Percentiles rank a stretch among this genome's conserved stretches.
phyloP scores from a whole-genome alignment of 1,284 basidiomycete genomes.

The Papiliotrema flavescens region DNA sequence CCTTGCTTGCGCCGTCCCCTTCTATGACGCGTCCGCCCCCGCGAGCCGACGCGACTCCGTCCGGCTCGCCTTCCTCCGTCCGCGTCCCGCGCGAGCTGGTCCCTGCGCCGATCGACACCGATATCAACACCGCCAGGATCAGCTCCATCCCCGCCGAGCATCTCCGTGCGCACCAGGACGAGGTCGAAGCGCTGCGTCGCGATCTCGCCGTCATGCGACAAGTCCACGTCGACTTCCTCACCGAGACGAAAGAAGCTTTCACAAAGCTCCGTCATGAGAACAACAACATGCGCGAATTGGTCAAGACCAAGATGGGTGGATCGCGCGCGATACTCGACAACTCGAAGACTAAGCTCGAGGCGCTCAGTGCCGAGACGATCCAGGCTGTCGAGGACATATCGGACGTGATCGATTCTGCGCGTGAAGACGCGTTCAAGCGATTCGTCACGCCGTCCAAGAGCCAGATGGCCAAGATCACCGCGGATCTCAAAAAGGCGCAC shows the following conservation, averaged over 20 bases:
- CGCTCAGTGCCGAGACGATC: conserved; percentile 80
- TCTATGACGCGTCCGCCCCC: conserved; percentile 7
- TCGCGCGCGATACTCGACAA: conserved; percentile 84
- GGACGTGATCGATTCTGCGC: conserved; percentile 84
- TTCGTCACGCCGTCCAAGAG: conserved; percentile 77
- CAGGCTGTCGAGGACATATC: conserved; percentile 91
- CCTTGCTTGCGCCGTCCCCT: conserved; percentile 28
- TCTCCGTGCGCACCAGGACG: conserved; percentile 87
- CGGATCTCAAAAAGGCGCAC: conserved; percentile 68
- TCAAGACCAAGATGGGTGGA: conserved; percentile 76
- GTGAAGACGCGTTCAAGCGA: conserved; percentile 86
- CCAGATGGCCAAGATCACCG: conserved; percentile 68
- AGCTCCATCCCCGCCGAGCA: conserved; percentile 50
- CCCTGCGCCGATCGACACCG: conserved; percentile 2
- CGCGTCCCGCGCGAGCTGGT: background rate
- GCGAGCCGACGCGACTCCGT: background rate
- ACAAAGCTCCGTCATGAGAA: conserved; percentile 74
- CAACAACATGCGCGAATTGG: conserved; percentile 77
- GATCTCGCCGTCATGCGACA: conserved; percentile 92
- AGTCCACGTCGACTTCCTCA: conserved; percentile 88
- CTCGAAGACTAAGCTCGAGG: conserved; percentile 85
- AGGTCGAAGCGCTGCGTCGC: conserved; percentile 85
- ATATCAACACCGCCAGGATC: background rate
- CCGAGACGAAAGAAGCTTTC: conserved; percentile 81
- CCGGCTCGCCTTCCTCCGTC: conserved; percentile 11